Base-by-base conservation (phyloP, 179 eudicot species). In the Silene coronaria region DNA sequence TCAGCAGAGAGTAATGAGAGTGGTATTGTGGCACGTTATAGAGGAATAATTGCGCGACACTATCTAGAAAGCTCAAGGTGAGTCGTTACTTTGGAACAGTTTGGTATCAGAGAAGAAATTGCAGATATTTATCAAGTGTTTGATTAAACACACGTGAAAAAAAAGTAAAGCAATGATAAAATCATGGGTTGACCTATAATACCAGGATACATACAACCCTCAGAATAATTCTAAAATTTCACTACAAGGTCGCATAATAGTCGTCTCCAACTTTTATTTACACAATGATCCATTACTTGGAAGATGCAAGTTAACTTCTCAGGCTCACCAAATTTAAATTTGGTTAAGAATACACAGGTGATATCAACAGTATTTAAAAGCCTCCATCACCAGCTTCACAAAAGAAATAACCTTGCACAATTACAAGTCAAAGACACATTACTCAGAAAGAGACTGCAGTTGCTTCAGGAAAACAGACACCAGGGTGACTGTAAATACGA, bases 251-350 rank as follows among this genome's bases (percentile, higher is more conserved):
- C 8, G 32, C 19, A 16, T 69, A 22, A 22, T 10, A 38, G n/a
- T 55, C 19, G 45, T 10, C 5, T 51, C 38, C 1, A 70, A 46
- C 13, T 70, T 48, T 27, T 70, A 16, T 24, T 24, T 51, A 26
- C 5, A 42, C 32, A 69, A 16, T 46, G 32, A 70, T 17, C 61
- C 38, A 70, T 70, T 70, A 51, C 61, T 70, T 48, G 22, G 16
- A 70, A 48, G 36, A n/a, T 21, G 30, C 58, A 19, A 69, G 57
- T 42, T 69, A 46, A 69, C 23, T 42, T 69, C 30, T 45, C 58
- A 11, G 4, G 19, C 2, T 70, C 74, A 26, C 42, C 22, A 70
- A 69, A 51, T 23, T 69, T 16, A 51, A 69, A 51, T 23, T 69
- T 16, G 38, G 36, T 24, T 26, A 70, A 5, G 14, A 68, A 68